Base-by-base conservation (phyloP, 129 eudicot species). In the Helianthus tuberosus region DNA sequence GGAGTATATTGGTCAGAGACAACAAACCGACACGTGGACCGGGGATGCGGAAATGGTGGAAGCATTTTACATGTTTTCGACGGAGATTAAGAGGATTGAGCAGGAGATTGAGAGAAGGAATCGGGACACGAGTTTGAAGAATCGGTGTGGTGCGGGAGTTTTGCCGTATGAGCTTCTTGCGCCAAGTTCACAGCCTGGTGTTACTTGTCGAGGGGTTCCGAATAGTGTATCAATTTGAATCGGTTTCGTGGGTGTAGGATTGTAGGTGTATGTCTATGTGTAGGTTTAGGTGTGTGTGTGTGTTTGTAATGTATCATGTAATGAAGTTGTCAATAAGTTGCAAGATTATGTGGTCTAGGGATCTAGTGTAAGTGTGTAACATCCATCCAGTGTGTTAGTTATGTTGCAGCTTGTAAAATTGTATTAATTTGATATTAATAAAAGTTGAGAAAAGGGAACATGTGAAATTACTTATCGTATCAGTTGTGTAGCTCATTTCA, bases 91-190 rank as follows among this genome's bases (percentile, higher is more conserved):
- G 11, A 77, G 85, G 79, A 83, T 93, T 0, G 98, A 89, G 68
- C 82, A 82, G 80, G 98, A 89, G 79, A 93, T 89, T 3, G 92
- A 93, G 63, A 83, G 74, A 63, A 80, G 92, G 77, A 93, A 93
- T 20, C 5, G 43, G 4, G 86, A 93, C 68, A 73, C 78, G 2
- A 39, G 47, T 57, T 83, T 93, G 4, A 86, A 84, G 84, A 93
- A 93, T 48, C 82, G 98, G 70, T 87, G 98, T 68, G 98, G 98
- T 20, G 98, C 98, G 6, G 98, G 98, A 3, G 95, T 93, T 76
- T 35, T 89, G 23, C 98, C 98, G 4, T 93, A 93, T 75, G 98
- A 93, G 77, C 90, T 93, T 5, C 88, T 93, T 17, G 90, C 84
- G 43, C 98, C 98, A 2, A 86, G 96, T 57, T 93, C 98, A 4